phyloP scores from a whole-genome alignment of 306 rosid genomes.

The Bauhinia variegata region DNA sequence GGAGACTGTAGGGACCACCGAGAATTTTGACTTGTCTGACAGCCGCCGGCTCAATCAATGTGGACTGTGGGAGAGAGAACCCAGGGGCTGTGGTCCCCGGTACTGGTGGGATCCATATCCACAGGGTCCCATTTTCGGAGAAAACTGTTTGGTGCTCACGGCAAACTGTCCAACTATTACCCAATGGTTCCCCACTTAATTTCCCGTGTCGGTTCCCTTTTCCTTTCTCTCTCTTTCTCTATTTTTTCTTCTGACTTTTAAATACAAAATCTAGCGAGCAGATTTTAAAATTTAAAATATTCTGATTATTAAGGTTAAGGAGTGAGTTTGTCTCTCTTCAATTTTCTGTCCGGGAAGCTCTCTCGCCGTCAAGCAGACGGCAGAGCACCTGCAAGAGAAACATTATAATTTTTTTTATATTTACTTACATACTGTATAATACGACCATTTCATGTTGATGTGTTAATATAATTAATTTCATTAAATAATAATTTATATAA shows the following conservation, averaged over 20 bases:
- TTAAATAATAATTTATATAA: too few relatives aligned
- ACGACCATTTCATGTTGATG: too few relatives aligned
- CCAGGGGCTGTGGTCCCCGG: conserved; percentile 38
- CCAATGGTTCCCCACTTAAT: conserved; percentile 28
- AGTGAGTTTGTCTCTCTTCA: too few relatives aligned
- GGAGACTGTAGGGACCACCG: conserved; percentile 45
- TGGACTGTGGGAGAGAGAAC: conserved; percentile 9
- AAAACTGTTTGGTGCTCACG: conserved; percentile 19
- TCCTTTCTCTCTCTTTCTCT: neutral
- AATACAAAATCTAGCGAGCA: too few relatives aligned
- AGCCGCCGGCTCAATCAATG: conserved; percentile 79
- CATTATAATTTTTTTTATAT: too few relatives aligned
- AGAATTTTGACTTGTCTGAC: conserved; percentile 51
- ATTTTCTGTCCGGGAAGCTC: too few relatives aligned
- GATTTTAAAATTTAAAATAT: too few relatives aligned
- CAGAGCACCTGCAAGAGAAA: neutral
- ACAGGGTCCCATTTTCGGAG: neutral
- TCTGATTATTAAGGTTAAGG: too few relatives aligned
- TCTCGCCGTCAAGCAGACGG: conserved; percentile 26
- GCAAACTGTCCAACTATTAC: conserved; percentile 20
- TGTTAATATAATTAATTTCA: too few relatives aligned
- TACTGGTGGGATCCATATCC: neutral
- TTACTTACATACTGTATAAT: too few relatives aligned
- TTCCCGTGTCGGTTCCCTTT: neutral
- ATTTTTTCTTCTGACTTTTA: neutral